Evolutionary conservation across 2,329 filamentous ascomycete genomes (phyloP), one percentile per base, ranked within the genome.

Genomic region (Colletotrichum chlorophyti): DNA sequence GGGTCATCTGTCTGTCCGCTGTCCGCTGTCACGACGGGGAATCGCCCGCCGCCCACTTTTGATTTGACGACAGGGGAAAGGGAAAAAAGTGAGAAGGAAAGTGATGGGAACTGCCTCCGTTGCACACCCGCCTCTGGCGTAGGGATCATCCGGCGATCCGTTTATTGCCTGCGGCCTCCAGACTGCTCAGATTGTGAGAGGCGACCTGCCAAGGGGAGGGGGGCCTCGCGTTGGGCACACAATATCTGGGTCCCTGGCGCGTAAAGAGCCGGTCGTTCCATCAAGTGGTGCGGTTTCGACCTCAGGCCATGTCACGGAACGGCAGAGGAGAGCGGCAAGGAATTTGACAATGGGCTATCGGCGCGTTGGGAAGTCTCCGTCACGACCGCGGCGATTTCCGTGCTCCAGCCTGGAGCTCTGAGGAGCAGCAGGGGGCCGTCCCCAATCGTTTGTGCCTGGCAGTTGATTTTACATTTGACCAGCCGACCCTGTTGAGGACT

Each of bases 311-410:
- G 49, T 49, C 32, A 38, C 43, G 43, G 55, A 45, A 55, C 35
- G 37, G 19, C 37, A 48, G 29, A 53, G 41, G 26, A 53, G n/a
- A 34, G 40, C 31, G 40, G 21, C 54, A 27, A 35, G 29, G 37
- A 26, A 49, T 5, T 31, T n/a, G 7, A 19, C 8, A 31, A 11
- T 21, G n/a, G 26, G n/a, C 17, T 11, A 6, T 26, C 26, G 21
- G 31, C 29, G 35, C 14, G 38, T 29, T 31, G 10, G 29, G 6
- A n/a, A 15, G 6, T 17, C 23, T 17, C 32, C 15, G 55, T 49
- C 37, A 54, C 43, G 50, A 26, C 37, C 51, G 31, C 37, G 27
- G 23, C 26, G 55, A 38, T 26, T 41, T 38, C 42, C 43, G 50
- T 55, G 55, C 55, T 23, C n/a, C n/a, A n/a, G n/a, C n/a, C n/a